phyloP scores from a whole-genome alignment of 768 basidiomycete species.

The Lactifluus piperatus region DNA sequence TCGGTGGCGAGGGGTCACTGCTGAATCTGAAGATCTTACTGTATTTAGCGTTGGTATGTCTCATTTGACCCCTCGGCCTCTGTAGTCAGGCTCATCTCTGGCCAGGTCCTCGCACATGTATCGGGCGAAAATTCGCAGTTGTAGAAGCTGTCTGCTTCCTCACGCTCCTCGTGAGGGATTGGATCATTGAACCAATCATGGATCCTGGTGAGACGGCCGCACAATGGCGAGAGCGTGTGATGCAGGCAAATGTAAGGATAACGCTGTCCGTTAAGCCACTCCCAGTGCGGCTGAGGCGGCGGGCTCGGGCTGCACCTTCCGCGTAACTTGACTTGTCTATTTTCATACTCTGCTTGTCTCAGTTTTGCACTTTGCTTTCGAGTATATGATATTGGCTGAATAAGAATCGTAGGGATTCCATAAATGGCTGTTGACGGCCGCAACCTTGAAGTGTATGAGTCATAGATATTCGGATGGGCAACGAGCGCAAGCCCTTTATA shows the following conservation, averaged over 20 bases:
- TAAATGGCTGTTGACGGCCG: too few relatives aligned
- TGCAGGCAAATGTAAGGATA: conserved; percentile 1
- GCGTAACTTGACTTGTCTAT: background rate
- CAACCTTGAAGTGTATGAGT: too few relatives aligned
- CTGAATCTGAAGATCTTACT: conserved; percentile 14
- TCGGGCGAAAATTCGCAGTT: conserved; percentile 48
- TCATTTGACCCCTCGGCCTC: background rate
- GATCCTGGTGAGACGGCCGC: conserved; percentile 29
- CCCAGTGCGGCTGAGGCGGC: conserved; percentile 5
- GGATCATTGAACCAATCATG: conserved; percentile 41
- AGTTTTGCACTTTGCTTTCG: too few relatives aligned
- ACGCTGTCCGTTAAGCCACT: conserved; percentile 1
- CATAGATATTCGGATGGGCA: too few relatives aligned
- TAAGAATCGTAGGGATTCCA: too few relatives aligned
- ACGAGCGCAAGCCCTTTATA: too few relatives aligned
- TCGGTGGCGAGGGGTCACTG: conserved; percentile 30
- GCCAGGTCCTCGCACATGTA: conserved; percentile 41
- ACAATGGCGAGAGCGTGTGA: conserved; percentile 15
- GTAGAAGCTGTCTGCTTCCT: conserved; percentile 47
- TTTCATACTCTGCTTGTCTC: background rate
- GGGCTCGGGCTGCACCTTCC: background rate
- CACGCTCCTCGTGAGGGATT: conserved; percentile 43
- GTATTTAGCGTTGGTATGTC: conserved; percentile 21
- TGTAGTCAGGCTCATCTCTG: background rate
- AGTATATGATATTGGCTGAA: too few relatives aligned